Evolutionary conservation across 208 protist genomes (phyloP).

Genomic region (Trypanosoma brucei): DNA sequence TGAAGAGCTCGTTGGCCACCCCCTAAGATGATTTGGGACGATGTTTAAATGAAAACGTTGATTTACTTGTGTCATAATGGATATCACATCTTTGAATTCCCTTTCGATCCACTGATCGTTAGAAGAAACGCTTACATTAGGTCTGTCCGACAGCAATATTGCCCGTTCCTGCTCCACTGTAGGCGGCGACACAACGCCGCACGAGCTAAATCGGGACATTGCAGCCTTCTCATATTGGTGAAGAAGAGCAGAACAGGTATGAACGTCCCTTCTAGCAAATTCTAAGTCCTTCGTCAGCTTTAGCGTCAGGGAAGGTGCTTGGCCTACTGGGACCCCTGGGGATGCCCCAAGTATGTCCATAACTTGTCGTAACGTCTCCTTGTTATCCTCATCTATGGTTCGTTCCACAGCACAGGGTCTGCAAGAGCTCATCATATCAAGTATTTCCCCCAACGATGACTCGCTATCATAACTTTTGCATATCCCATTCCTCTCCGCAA

Average conservation of each 20-base stretch:
- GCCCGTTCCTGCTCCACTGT: conserved; percentile 20
- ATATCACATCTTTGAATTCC: conserved; percentile 12
- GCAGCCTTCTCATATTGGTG: conserved; percentile 42
- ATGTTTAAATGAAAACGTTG: conserved; percentile 9
- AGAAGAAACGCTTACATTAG: background rate
- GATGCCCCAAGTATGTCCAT: conserved; percentile 48
- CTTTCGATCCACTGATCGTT: conserved; percentile 17
- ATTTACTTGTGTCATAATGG: conserved; percentile 15
- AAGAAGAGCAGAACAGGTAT: conserved; percentile 40
- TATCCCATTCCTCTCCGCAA: conserved; percentile 9
- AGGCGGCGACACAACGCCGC: conserved; percentile 33
- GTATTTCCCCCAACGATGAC: conserved; percentile 16
- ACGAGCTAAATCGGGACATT: conserved; percentile 31
- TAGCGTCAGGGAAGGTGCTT: conserved; percentile 31
- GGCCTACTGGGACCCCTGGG: background rate
- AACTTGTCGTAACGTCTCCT: conserved; percentile 26
- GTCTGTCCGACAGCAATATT: conserved; percentile 8
- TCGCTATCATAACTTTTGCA: conserved; percentile 2
- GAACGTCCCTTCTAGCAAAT: conserved; percentile 31
- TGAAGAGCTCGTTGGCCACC: conserved; percentile 6
- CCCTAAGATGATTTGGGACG: conserved; percentile 8
- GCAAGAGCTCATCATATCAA: conserved; percentile 7
- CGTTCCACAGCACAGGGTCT: background rate
- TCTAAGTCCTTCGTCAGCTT: conserved; percentile 54
- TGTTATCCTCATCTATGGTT: conserved; percentile 10